Evolutionary conservation across 208 protist genomes (phyloP).

Genomic region (Leishmania tropica): DNA sequence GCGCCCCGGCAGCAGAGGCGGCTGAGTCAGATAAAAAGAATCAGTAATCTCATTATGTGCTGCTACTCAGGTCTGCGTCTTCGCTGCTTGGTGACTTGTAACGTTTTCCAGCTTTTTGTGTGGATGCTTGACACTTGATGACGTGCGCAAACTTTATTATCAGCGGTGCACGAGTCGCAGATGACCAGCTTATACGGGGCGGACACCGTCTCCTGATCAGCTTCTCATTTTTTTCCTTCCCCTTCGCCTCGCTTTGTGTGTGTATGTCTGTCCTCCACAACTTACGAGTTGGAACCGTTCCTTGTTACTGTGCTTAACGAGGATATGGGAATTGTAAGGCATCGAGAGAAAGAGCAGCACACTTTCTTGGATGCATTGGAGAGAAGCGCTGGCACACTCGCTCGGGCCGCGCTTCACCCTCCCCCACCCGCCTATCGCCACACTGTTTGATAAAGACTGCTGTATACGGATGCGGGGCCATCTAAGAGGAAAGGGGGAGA

Average conservation of each 20-base stretch:
- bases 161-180: too few relatives aligned
- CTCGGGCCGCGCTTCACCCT: neutral
- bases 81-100: neutral
- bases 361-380: neutral
- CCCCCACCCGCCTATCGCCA: neutral
- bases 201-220: neutral
- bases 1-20: neutral
- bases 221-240: neutral
- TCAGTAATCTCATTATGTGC: neutral
- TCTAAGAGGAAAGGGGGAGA: neutral
- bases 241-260: neutral
- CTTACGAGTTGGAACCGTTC: neutral
- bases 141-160: neutral
- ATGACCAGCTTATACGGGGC: neutral
- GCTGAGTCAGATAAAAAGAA: slow-evolving; percentile 13
- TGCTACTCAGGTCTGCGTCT: neutral
- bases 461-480: neutral
- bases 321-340: neutral
- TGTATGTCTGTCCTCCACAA: neutral
- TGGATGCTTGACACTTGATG: neutral
- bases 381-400: too few relatives aligned
- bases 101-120: neutral
- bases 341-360: neutral
- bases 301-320: neutral
- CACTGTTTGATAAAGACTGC: neutral